Evolutionary conservation across 1,284 basidiomycete genomes (phyloP).

Genomic region (Ceratobasidium sp.): DNA sequence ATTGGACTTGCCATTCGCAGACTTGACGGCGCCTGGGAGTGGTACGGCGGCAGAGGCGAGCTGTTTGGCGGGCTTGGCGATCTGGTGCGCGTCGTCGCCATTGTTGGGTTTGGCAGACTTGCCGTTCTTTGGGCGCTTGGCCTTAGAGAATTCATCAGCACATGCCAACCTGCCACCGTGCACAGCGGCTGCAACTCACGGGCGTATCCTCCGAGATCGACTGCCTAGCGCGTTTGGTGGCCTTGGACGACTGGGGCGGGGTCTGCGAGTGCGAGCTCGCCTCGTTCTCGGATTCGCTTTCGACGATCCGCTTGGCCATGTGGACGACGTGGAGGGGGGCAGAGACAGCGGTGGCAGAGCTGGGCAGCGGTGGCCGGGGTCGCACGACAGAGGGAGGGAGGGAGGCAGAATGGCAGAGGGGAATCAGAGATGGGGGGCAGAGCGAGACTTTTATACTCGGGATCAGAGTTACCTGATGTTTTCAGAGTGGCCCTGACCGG

Average conservation of each 20-base stretch:
- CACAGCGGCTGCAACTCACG: constrained; percentile 39
- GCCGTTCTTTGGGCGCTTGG: constrained; percentile 28
- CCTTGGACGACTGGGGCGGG: constrained; percentile 5
- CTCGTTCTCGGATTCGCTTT: constrained; percentile 13
- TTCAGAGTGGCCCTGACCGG: constrained; percentile 49
- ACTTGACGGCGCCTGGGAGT: constrained; percentile 55
- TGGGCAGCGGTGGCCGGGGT: constrained; percentile 50
- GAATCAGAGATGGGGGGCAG: constrained; percentile 43
- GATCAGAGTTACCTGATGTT: constrained; percentile 51
- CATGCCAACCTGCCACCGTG: not conserved
- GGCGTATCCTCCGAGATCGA: constrained; percentile 42
- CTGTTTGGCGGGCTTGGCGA: constrained; percentile 65
- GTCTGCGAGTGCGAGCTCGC: constrained; percentile 4
- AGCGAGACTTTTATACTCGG: constrained; percentile 43
- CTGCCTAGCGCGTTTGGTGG: constrained; percentile 37
- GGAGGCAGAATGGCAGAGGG: constrained; percentile 21
- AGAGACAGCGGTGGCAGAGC: not conserved
- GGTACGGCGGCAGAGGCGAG: constrained; percentile 53
- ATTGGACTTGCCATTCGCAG: constrained; percentile 49
- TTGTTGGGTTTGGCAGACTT: not conserved
- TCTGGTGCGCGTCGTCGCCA: constrained; percentile 38
- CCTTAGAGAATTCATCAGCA: constrained; percentile 24
- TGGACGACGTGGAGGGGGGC: not conserved
- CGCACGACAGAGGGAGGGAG: constrained; percentile 19
- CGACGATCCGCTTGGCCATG: constrained; percentile 15